These are phyloP conservation scores for Arthrobotrys entomopaga DNA, from an alignment of 2,329 filamentous ascomycete genomes.

Conservation along the genomic window DNA sequence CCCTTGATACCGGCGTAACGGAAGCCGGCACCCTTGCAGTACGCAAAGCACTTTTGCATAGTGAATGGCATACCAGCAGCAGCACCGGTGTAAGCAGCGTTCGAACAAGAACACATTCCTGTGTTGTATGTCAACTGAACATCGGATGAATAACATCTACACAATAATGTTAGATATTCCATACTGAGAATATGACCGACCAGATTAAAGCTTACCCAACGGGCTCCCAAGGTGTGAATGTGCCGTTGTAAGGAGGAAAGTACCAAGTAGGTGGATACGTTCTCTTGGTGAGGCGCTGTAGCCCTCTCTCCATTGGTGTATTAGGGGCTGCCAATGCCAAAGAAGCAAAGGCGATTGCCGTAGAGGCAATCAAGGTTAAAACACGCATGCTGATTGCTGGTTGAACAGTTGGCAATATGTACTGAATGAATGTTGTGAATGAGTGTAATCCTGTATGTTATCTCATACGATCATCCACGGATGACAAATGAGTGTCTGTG, in stretches of 20 bases:
- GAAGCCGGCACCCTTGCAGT: constrained; percentile 27
- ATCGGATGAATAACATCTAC: constrained; percentile 22
- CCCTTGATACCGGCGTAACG: constrained; percentile 36
- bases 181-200: background rate
- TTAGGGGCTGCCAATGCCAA: constrained; percentile 11
- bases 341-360: constrained; percentile 19
- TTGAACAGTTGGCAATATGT: too few species aligned
- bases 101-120: constrained; percentile 17
- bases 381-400: constrained; percentile 2
- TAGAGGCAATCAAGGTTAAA: constrained; percentile 8
- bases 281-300: constrained; percentile 3
- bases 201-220: constrained; percentile 1
- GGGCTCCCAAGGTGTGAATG: background rate
- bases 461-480: too few species aligned
- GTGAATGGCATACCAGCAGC: background rate
- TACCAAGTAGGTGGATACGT: constrained; percentile 10
- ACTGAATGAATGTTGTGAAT: too few species aligned
- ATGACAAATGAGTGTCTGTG: too few species aligned
- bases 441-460: too few species aligned
- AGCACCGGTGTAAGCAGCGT: background rate
- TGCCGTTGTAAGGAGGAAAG: constrained; percentile 4
- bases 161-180: background rate
- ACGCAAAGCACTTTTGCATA: constrained; percentile 24
- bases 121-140: constrained; percentile 13
- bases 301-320: background rate